Evolutionary conservation across 768 basidiomycete species (phyloP).

Genomic region (Cubamyces lactineus): DNA sequence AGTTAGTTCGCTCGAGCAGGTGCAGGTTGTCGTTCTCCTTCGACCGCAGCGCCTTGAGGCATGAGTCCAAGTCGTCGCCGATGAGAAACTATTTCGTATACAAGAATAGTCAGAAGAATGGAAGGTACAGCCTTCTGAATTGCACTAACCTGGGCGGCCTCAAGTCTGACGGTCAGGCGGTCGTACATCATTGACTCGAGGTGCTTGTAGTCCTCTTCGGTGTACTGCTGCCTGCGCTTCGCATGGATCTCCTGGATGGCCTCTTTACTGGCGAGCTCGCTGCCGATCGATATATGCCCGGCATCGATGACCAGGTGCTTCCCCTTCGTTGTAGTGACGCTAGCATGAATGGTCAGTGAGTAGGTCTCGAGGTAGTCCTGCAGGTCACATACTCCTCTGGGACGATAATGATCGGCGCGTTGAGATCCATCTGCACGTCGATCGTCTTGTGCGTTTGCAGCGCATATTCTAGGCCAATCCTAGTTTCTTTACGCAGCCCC

Average conservation of each 20-base stretch:
- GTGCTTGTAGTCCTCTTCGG: conserved; percentile 81
- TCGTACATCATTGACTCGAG: conserved; percentile 97
- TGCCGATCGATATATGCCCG: conserved; percentile 93
- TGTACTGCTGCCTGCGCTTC: conserved; percentile 84
- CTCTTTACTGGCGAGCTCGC: conserved; percentile 84
- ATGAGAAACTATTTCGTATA: conserved; percentile 71
- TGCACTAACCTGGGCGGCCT: conserved; percentile 81
- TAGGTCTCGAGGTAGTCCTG: neutral
- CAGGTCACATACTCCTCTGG: conserved; percentile 77
- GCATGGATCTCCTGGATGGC: conserved; percentile 75
- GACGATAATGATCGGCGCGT: conserved; percentile 95
- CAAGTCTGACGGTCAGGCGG: conserved; percentile 76
- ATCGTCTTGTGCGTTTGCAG: conserved; percentile 93
- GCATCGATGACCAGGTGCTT: conserved; percentile 93
- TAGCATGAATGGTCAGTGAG: conserved; percentile 35
- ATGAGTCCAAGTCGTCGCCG: conserved; percentile 80
- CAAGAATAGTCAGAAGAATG: conserved; percentile 12
- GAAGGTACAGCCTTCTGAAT: neutral
- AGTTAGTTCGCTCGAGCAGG: conserved; percentile 88
- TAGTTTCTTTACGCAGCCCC: conserved; percentile 89
- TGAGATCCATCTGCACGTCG: conserved; percentile 95
- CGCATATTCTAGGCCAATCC: conserved; percentile 92
- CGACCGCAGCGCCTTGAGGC: conserved; percentile 75
- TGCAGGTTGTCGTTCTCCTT: conserved; percentile 67
- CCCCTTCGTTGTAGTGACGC: conserved; percentile 75